Conservation (phyloP, 1,284 basidiomycete genomes). For the Pterula multifida region DNA sequence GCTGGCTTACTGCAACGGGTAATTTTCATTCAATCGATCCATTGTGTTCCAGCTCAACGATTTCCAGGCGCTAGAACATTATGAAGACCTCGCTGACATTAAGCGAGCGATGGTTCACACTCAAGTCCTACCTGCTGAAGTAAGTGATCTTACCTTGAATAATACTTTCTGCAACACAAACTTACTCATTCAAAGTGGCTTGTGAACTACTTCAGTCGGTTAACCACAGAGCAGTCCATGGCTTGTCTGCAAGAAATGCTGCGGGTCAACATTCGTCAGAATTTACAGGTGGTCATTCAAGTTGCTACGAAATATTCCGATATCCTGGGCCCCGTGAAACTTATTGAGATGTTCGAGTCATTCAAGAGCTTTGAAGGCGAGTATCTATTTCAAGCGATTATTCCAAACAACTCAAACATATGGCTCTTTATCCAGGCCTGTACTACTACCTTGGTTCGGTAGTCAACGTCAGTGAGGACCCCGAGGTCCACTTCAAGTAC, state of each 20-base stretch:
- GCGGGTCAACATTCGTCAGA: conserved; percentile 93
- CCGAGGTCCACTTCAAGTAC: conserved; percentile 99
- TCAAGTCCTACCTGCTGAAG: conserved; percentile 76
- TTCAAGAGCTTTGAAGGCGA: conserved; percentile 95
- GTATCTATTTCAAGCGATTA: conserved; percentile 8
- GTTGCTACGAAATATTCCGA: conserved; percentile 99
- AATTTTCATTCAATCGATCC: conserved; percentile 6
- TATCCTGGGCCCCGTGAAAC: conserved; percentile 90
- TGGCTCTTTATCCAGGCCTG: conserved; percentile 59
- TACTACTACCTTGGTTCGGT: conserved; percentile 98
- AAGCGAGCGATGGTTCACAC: conserved; percentile 97
- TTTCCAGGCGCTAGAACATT: conserved; percentile 86
- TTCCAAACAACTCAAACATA: conserved; percentile 6
- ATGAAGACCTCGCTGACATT: conserved; percentile 95
- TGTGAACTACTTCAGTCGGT: conserved; percentile 92
- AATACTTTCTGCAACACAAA: conserved; percentile 4
- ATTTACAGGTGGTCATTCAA: conserved; percentile 93
- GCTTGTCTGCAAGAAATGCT: conserved; percentile 97
- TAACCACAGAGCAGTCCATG: conserved; percentile 98
- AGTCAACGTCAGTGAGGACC: conserved; percentile 93
- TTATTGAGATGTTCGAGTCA: conserved; percentile 98
- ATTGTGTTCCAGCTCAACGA: conserved; percentile 4
- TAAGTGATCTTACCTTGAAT: conserved; percentile 21
- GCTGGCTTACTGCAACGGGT: conserved; percentile 91
- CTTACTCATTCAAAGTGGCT: conserved; percentile 60